Evolutionary conservation across 192 early-diverging fungal species (phyloP).

Genomic region (Pilaira anomala): DNA sequence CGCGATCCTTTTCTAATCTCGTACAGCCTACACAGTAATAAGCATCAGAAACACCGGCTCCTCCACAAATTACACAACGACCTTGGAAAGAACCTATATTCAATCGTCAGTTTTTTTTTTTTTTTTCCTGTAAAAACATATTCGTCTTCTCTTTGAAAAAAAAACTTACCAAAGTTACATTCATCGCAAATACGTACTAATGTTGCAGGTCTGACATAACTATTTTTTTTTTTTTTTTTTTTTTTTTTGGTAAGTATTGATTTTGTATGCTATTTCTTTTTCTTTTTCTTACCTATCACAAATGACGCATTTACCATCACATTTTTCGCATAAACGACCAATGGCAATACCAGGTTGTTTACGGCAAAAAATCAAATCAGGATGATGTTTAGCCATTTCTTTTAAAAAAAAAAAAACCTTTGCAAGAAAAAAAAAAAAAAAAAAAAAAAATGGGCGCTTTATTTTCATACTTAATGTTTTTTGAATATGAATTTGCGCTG

Average conservation of each 20-base stretch:
- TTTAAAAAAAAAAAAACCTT: slow-evolving; percentile 2
- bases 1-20: slow-evolving; percentile 89
- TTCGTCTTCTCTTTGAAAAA: no score
- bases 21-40: slow-evolving; percentile 95
- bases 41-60: slow-evolving; percentile 85
- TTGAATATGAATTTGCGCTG: no score
- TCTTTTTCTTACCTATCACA: slow-evolving; percentile 77
- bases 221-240: slow-evolving; percentile 10
- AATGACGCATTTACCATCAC: slow-evolving; percentile 92
- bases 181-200: slow-evolving; percentile 92
- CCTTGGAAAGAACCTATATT: slow-evolving; percentile 70
- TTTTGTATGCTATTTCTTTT: not conserved
- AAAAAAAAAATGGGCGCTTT: not conserved
- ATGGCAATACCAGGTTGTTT: slow-evolving; percentile 92
- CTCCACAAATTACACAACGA: slow-evolving; percentile 87
- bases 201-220: slow-evolving; percentile 84
- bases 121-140: not conserved
- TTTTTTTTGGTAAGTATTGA: not conserved
- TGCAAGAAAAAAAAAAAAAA: slow-evolving; percentile 5
- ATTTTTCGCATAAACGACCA: slow-evolving; percentile 80
- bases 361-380: slow-evolving; percentile 93
- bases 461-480: no score
- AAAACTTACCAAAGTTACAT: slow-evolving; percentile 85
- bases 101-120: not conserved
- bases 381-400: slow-evolving; percentile 77